Evolutionary conservation across 1,284 basidiomycete genomes (phyloP).

Genomic region (Sporisorium exsertum): DNA sequence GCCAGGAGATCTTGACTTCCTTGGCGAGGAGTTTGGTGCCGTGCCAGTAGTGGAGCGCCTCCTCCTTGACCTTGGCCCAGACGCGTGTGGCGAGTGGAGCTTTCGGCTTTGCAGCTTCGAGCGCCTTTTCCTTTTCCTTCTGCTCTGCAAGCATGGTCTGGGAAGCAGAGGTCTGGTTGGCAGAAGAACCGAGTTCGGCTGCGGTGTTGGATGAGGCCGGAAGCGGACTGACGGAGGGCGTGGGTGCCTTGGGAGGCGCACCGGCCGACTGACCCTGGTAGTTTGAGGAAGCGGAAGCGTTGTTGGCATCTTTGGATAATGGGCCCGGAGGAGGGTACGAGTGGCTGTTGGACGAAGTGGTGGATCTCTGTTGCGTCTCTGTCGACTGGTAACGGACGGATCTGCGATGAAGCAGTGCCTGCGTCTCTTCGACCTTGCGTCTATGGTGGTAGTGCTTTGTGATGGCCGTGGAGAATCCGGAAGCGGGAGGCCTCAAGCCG

Average conservation of each 20-base stretch:
- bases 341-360: conserved; percentile 16
- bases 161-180: conserved; percentile 55
- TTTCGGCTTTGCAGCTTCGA: conserved; percentile 44
- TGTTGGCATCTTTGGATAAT: conserved; percentile 29
- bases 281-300: conserved; percentile 2
- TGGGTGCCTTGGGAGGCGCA: conserved; percentile 40
- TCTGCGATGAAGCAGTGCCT: conserved; percentile 17
- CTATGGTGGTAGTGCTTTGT: conserved; percentile 45
- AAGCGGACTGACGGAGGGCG: conserved; percentile 28
- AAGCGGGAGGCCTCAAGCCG: conserved; percentile 23
- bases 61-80: conserved; percentile 95
- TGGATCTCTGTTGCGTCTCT: conserved; percentile 31
- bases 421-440: conserved; percentile 38
- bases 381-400: conserved; percentile 46
- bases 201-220: conserved; percentile 47
- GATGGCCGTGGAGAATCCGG: conserved; percentile 40
- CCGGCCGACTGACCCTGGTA: conserved; percentile 51
- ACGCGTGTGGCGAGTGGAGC: conserved; percentile 54
- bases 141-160: conserved; percentile 52
- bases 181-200: conserved; percentile 49
- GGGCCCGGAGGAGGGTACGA: conserved; percentile 31
- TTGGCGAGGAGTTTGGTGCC: conserved; percentile 93
- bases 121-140: conserved; percentile 47
- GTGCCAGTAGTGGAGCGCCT: conserved; percentile 96
- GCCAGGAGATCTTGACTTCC: conserved; percentile 88